phyloP scores from a whole-genome alignment of 257 asterid species.

The Fraxinus excelsior region DNA sequence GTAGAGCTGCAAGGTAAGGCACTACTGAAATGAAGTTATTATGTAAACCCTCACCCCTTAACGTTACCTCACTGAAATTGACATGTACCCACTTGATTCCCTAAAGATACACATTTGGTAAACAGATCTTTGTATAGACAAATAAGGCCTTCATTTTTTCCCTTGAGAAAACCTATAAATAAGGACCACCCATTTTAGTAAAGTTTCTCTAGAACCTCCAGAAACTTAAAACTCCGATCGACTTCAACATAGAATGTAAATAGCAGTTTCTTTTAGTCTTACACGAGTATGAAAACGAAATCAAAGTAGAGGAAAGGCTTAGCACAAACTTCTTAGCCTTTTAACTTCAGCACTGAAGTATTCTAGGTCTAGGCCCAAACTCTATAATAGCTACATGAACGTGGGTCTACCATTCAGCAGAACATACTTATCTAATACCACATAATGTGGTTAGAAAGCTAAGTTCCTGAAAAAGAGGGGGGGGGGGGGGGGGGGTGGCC shows the following conservation, averaged over 20 bases:
- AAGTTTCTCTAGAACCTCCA: slow-evolving; percentile 3
- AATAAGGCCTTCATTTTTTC: background rate
- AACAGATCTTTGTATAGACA: background rate
- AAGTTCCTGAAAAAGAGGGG: background rate
- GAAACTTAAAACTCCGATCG: background rate
- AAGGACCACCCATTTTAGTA: background rate
- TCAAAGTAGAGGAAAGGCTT: background rate
- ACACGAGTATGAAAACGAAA: background rate
- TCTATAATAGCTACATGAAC: background rate
- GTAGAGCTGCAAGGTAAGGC: slow-evolving; percentile 2
- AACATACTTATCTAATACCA: background rate
- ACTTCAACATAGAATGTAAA: background rate
- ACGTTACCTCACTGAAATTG: background rate
- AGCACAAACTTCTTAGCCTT: background rate
- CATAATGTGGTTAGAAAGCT: background rate
- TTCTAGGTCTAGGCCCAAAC: background rate
- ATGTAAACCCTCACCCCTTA: background rate
- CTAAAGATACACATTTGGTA: background rate
- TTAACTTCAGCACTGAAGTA: background rate
- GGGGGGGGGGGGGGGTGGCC: background rate
- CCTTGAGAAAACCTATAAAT: background rate
- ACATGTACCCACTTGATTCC: background rate
- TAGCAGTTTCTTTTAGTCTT: background rate
- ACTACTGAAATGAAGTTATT: background rate
- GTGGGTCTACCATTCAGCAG: background rate